phyloP scores from a whole-genome alignment of 2,329 filamentous ascomycete species.

The Helotiales sp. region DNA sequence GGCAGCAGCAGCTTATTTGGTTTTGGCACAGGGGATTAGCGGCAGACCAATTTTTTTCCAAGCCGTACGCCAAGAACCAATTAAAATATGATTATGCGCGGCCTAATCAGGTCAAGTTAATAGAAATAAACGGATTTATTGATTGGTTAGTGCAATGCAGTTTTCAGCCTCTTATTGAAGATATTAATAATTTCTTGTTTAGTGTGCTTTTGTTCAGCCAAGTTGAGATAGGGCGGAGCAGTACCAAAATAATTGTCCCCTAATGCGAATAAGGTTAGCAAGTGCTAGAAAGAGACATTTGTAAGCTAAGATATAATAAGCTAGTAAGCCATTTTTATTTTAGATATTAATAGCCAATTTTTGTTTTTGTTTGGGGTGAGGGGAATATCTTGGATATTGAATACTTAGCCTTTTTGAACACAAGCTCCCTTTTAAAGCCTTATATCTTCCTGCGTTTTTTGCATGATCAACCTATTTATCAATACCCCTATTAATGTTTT shows the following conservation, averaged over 20 bases:
- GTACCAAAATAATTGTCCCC: background rate
- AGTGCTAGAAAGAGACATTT: background rate
- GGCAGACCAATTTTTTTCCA: background rate
- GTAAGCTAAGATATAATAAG: background rate
- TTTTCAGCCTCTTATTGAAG: background rate
- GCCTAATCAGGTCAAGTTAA: background rate
- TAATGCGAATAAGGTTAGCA: background rate
- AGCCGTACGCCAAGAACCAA: background rate
- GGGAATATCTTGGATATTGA: background rate
- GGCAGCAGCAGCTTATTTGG: too few species aligned
- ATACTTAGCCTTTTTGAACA: background rate
- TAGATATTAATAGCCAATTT: background rate
- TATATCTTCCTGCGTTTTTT: too few species aligned
- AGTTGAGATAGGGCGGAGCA: background rate
- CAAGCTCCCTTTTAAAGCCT: too few species aligned
- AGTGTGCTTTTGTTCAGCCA: background rate
- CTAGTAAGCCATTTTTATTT: background rate
- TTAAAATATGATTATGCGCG: background rate
- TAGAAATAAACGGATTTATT: background rate
- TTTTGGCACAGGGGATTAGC: background rate
- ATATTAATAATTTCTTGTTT: background rate
- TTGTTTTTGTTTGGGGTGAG: background rate
- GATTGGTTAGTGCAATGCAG: background rate
- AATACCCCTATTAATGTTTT: slow-evolving; percentile 12
- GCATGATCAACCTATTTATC: too few species aligned